These are phyloP conservation scores for Miscanthus lutarioriparius DNA, from an alignment of 176 grass and related monocot species.

Conservation along the genomic window DNA sequence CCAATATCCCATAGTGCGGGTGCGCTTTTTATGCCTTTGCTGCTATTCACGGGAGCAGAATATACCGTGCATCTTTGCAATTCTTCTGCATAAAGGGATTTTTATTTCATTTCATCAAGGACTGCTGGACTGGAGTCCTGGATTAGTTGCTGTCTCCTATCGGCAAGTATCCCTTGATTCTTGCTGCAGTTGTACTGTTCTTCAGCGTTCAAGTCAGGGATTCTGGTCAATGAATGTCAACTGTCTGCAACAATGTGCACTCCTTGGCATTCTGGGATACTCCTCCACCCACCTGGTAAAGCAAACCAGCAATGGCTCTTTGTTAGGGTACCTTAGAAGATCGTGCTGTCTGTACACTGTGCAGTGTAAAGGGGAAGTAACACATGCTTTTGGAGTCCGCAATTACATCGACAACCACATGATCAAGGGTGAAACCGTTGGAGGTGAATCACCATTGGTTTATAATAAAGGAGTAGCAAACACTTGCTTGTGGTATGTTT, in stretches of 20 bases:
- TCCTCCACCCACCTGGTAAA: background rate
- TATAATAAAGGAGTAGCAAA: background rate
- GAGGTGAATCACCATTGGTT: background rate
- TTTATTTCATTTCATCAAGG: background rate
- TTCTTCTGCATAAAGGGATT: background rate
- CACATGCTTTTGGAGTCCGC: background rate
- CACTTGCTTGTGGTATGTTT: background rate
- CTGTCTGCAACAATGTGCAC: background rate
- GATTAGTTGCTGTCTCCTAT: background rate
- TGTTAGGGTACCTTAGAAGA: background rate
- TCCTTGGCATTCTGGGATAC: background rate
- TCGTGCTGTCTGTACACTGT: constrained; percentile 2
- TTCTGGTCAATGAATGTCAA: background rate
- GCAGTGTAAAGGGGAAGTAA: background rate
- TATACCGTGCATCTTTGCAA: constrained; percentile 13
- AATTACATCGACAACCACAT: background rate
- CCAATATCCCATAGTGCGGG: constrained; percentile 2
- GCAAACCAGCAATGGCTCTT: background rate
- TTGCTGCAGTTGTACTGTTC: background rate
- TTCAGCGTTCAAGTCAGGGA: background rate
- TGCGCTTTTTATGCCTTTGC: constrained; percentile 9
- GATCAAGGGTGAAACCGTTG: constrained; percentile 10
- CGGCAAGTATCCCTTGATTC: background rate
- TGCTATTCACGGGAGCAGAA: background rate
- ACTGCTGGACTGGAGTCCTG: background rate